These are phyloP conservation scores for Plasmodium relictum DNA, from an alignment of 169 alveolate genomes.

Conservation along the genomic window DNA sequence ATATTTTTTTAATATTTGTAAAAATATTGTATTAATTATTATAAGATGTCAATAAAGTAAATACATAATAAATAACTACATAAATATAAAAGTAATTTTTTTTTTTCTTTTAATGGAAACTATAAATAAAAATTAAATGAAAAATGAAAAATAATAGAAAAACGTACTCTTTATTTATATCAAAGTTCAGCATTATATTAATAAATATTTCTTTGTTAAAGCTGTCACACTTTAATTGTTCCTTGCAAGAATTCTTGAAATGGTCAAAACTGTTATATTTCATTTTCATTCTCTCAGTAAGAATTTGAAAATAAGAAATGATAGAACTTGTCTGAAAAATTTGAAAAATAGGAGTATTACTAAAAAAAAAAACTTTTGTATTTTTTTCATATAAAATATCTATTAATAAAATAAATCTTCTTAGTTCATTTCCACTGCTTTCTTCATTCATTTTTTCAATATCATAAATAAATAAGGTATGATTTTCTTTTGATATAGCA, in stretches of 20 bases:
- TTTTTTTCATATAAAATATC: conserved; percentile 74
- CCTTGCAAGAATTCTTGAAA: conserved; percentile 14
- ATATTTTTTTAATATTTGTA: no score
- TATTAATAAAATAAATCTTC: conserved; percentile 63
- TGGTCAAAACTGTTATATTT: conserved; percentile 15
- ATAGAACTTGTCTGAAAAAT: conserved; percentile 44
- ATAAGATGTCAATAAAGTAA: no score
- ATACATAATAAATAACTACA: no score
- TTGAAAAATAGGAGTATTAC: conserved; percentile 72
- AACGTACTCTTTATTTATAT: conserved; percentile 18
- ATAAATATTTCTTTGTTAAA: conserved; percentile 29
- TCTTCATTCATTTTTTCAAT: conserved; percentile 76
- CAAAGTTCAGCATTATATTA: conserved; percentile 14
- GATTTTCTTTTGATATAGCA: conserved; percentile 50
- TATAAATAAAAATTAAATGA: no score
- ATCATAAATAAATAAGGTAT: conserved; percentile 58
- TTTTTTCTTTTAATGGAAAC: no score
- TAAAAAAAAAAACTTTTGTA: conserved; percentile 65
- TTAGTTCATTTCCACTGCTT: conserved; percentile 64
- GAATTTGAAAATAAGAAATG: conserved; percentile 49
- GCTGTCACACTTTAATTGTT: conserved; percentile 13
- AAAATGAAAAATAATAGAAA: background rate
- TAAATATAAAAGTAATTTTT: no score
- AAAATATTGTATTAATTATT: no score
- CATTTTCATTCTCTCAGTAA: conserved; percentile 31